Percentiles rank a stretch among this genome's conserved stretches.
Conservation (phyloP, 768 basidiomycete species). For the Lepiota brunneoincarnata region DNA sequence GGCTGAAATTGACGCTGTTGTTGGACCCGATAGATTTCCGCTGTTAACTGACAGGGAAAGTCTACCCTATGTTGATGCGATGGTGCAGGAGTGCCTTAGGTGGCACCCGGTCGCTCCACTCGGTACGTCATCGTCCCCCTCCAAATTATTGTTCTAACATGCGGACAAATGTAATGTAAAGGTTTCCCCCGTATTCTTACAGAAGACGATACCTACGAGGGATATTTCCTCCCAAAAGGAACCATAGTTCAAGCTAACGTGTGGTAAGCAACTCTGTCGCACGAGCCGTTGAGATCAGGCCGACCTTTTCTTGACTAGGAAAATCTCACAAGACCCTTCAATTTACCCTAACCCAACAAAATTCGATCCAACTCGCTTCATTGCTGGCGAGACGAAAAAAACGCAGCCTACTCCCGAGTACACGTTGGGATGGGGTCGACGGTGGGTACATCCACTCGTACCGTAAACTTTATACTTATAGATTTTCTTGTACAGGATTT, state of each 20-base stretch:
- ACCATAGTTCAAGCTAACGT: constrained; percentile 49
- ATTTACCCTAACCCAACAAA: constrained; percentile 49
- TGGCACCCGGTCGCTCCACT: constrained; percentile 45
- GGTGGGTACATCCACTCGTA: constrained; percentile 32
- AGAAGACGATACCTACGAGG: constrained; percentile 58
- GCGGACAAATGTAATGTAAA: constrained; percentile 13
- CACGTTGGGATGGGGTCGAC: constrained; percentile 67
- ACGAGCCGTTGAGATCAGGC: background rate
- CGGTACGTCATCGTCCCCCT: constrained; percentile 24
- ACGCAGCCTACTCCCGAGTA: constrained; percentile 57
- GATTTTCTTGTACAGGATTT: constrained; percentile 30
- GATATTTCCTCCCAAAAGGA: constrained; percentile 60
- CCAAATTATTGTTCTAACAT: constrained; percentile 13
- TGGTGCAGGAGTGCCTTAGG: constrained; percentile 55
- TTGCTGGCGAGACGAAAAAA: constrained; percentile 35
- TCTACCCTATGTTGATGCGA: constrained; percentile 61
- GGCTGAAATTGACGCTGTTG: constrained; percentile 55
- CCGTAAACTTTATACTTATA: constrained; percentile 9
- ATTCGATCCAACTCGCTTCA: constrained; percentile 62
- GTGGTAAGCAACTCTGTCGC: constrained; percentile 30
- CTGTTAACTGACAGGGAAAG: constrained; percentile 52
- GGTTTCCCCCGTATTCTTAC: constrained; percentile 51
- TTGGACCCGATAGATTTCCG: constrained; percentile 60
- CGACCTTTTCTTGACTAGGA: constrained; percentile 26
- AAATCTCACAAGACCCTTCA: constrained; percentile 50